Conservation (phyloP, 148 eudicot species). For the Fagopyrum esculentum region DNA sequence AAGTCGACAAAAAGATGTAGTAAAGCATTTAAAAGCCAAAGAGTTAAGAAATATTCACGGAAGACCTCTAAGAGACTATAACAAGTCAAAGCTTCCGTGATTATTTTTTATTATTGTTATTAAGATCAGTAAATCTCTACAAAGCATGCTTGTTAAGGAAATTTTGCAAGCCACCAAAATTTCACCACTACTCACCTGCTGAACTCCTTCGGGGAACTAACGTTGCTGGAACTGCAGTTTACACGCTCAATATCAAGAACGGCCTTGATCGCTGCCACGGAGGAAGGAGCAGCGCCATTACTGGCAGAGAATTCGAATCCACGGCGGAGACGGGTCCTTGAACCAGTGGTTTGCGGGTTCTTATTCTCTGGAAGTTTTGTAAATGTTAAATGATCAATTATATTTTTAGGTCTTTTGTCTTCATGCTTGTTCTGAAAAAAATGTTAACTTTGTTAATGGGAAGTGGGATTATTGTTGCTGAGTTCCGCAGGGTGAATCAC, state of each 20-base stretch:
- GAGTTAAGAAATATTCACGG: background rate
- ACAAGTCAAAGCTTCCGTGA: background rate
- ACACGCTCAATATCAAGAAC: constrained; percentile 50
- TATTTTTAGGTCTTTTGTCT: too few species aligned
- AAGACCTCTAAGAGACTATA: background rate
- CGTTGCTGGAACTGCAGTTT: constrained; percentile 14
- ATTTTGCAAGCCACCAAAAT: background rate
- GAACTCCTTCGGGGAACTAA: constrained; percentile 17
- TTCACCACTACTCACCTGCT: constrained; percentile 24
- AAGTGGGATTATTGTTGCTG: too few species aligned
- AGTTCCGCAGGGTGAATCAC: too few species aligned
- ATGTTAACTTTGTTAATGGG: too few species aligned
- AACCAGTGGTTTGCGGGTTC: background rate
- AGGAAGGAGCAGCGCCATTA: constrained; percentile 13
- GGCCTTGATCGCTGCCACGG: constrained; percentile 31
- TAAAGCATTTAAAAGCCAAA: background rate
- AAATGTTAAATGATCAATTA: too few species aligned
- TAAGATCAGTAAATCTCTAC: background rate
- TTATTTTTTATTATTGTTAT: background rate
- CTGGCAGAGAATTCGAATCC: constrained; percentile 18
- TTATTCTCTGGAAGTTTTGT: too few species aligned
- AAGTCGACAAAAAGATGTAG: background rate
- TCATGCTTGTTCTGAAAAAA: too few species aligned
- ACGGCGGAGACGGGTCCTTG: background rate
- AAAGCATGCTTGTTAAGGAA: background rate